Base-by-base conservation (phyloP, 768 basidiomycete genomes). In the Collybia mongolica region DNA sequence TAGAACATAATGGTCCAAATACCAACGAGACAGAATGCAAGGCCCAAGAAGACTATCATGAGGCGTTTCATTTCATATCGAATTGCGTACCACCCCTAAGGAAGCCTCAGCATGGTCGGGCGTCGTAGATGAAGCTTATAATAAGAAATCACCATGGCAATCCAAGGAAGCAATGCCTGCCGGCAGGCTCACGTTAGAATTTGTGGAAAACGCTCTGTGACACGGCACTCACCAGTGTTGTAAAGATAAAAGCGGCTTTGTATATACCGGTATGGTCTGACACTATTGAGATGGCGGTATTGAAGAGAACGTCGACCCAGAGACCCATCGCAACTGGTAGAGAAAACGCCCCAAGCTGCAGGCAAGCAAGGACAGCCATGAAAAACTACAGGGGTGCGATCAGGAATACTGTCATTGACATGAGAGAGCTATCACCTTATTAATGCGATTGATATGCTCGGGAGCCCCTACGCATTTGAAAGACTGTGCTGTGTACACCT, bases 401-500 rank as follows among this genome's bases (percentile, higher is more conserved):
- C 14, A 55, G 19, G 8, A n/a, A 24, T 46, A 28, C 19, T 20
- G 18, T 18, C 15, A 38, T 43, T 12, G 14, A 22, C 39, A 19
- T n/a, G 4, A 17, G 23, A 15, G 7, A 40, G 37, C 24, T 4
- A 26, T 26, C 44, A 77, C 80, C 61, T 73, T 74, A 67, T 83
- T 74, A 48, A 83, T 72, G 1, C 72, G 69, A 54, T 74, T 68
- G 53, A 85, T 67, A 22, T 74, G 69, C 19, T 66, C 62, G 1
- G 81, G 80, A 0, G 82, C 79, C 1, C 82, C 82, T 19, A 80
- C 74, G 46, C 72, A 74, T 52, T 72, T 77, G 62, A 83, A 75
- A 0, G 77, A 74, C 18, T 75, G 70, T 1, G 64, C 63, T 42
- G 63, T 74, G 65, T 79, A 83, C 1, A 69, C 60, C 78, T 78